Evolutionary conservation across 768 basidiomycete genomes (phyloP), one percentile per base, ranked within the genome.

Genomic region (Mycena metata): DNA sequence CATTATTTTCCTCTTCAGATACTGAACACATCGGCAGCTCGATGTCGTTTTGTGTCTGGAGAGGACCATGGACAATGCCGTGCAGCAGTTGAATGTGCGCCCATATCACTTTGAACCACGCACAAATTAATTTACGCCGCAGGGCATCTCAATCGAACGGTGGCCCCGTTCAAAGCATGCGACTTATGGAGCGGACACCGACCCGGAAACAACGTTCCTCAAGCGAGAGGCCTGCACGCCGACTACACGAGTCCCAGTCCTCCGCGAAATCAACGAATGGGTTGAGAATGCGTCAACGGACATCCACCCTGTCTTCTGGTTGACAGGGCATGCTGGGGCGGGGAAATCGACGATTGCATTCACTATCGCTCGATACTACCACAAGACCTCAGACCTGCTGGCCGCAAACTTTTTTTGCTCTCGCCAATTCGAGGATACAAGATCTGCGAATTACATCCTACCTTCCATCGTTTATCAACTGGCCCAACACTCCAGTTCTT

Each of bases 371-470:
- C 50, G 55, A 23, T 41, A 54, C 6, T 75, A 75, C 50, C 69
- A 74, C 23, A 39, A 42, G 1, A 39, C 24, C 36, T 50, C 47
- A 19, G 66, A 72, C 36, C 58, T 70, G 17, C 52, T 79, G 24
- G 73, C 72, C 3, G 77, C 60, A n/a, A 77, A 71, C 58, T 79
- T 79, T 63, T 74, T 79, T 30, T 76, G 74, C 49, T 79, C 78
- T 11, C 73, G 74, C 21, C 73, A 73, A 64, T 77, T 75, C 39
- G 43, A 57, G 13, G 72, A 77, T 21, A 76, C 76, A 10, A 50
- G 36, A 59, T 17, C 4, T 5, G 36, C 36, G 15, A 54, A 9
- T 13, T 55, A 55, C 21, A 64, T 64, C 36, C 54, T 64, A 26
- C 62, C 49, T 13, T 50, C 62, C 51, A 64, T 64, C 13, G 62